Conservation (phyloP, 202 grass and related monocot species). For the Eragrostis tef region DNA sequence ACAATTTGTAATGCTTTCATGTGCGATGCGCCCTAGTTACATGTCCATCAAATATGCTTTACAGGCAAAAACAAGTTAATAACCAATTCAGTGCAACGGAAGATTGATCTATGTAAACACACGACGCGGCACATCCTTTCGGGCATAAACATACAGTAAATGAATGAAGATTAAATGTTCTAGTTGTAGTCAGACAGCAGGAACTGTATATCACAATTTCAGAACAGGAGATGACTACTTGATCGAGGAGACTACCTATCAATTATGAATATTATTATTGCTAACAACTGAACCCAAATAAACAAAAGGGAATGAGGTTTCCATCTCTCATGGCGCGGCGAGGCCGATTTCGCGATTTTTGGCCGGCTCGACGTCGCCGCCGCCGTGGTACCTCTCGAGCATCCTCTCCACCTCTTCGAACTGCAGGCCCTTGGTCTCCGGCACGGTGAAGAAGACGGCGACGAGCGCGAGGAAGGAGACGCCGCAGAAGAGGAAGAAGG, state of each 20-base stretch:
- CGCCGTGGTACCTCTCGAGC: constrained; percentile 58
- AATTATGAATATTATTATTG: constrained; percentile 36
- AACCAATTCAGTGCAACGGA: too few relatives aligned
- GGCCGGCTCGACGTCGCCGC: neutral
- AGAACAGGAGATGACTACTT: neutral
- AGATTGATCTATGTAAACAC: too few relatives aligned
- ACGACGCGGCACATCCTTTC: too few relatives aligned
- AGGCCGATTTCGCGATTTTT: constrained; percentile 37
- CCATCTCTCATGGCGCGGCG: constrained; percentile 17
- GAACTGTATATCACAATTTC: neutral
- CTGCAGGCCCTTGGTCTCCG: constrained; percentile 90
- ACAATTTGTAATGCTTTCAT: too few relatives aligned
- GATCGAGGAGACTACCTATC: neutral
- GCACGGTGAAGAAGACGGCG: constrained; percentile 78
- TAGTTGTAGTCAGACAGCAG: neutral
- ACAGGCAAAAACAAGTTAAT: too few relatives aligned
- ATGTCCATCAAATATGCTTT: too few relatives aligned
- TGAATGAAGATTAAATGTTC: neutral
- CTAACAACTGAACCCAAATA: constrained; percentile 8
- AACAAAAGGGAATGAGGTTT: neutral
- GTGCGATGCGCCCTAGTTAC: too few relatives aligned
- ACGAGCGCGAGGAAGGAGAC: constrained; percentile 63
- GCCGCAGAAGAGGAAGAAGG: constrained; percentile 85
- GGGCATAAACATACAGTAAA: neutral
- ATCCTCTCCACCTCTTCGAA: constrained; percentile 94